Conservation (phyloP, 306 rosid genomes). For the Albizia julibrissin region DNA sequence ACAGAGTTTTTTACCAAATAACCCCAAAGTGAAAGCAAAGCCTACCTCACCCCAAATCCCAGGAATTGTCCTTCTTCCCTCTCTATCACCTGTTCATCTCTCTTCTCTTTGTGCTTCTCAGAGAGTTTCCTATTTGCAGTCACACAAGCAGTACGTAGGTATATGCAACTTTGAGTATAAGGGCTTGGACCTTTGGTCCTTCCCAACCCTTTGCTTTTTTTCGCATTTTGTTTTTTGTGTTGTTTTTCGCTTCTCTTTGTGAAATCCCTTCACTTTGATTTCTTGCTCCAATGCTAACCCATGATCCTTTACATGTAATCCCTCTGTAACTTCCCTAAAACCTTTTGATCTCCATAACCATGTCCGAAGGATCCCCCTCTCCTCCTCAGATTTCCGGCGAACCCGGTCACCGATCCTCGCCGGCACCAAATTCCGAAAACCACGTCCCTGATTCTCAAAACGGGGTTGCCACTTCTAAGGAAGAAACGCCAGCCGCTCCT, state of each 20-base stretch:
- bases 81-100: background rate
- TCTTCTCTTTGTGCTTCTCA: slow-evolving; percentile 7
- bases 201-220: slow-evolving; percentile 25
- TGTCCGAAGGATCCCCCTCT: slow-evolving; percentile 65
- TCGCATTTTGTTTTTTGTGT: background rate
- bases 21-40: slow-evolving; percentile 40
- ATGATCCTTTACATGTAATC: slow-evolving; percentile 62
- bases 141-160: slow-evolving; percentile 17
- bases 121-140: slow-evolving; percentile 22
- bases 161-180: slow-evolving; percentile 36
- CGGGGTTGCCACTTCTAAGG: slow-evolving; percentile 36
- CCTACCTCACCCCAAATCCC: slow-evolving; percentile 39
- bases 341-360: slow-evolving; percentile 56
- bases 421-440: slow-evolving; percentile 49
- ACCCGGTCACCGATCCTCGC: slow-evolving; percentile 58
- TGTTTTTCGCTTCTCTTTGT: slow-evolving; percentile 28
- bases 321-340: slow-evolving; percentile 51
- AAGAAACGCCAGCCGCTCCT: slow-evolving; percentile 45
- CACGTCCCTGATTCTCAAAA: slow-evolving; percentile 39
- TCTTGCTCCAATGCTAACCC: slow-evolving; percentile 57
- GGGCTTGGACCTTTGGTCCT: slow-evolving; percentile 67
- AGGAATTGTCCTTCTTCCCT: slow-evolving; percentile 26
- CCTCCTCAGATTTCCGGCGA: slow-evolving; percentile 58
- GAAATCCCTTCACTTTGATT: slow-evolving; percentile 20
- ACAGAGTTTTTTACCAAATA: slow-evolving; percentile 16